Evolutionary conservation across 768 basidiomycete genomes (phyloP), one percentile per base, ranked within the genome.

Genomic region (Coprinellus micaceus): DNA sequence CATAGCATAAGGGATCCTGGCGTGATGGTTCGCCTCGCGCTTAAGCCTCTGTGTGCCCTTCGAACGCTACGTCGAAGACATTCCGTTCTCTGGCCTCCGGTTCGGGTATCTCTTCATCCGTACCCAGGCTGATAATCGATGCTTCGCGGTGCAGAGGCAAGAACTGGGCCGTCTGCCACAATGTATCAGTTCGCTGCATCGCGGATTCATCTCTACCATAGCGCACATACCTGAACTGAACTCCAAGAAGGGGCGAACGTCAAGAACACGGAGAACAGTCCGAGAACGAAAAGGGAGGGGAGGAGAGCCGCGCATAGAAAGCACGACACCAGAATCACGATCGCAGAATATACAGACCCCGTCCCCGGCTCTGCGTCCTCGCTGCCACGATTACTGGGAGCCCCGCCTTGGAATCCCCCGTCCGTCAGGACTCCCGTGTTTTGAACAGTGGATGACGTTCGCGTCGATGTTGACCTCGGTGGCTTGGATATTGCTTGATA

Each of bases 211-310:
- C 36, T 9, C 9, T 17, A 9, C 9, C 17, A 37, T 17, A 43
- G 15, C 5, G 17, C 24, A 17, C 48, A 6, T n/a, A 50, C 48
- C 48, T 50, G 48, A 7, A 50, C 33, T 13, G 48, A 50, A 19
- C 28, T 26, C 15, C 28, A 50, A 1, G 48, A 22, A 44, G 56
- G 56, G 12, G 41, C 48, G n/a, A 57, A 22, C 15, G 29, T 44
- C 40, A 57, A 19, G 36, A 57, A 45, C 4, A 50, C 50, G 1
- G 50, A 39, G 30, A 57, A 57, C 3, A 41, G 49, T 5, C 44
- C 4, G 5, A 57, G 41, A 24, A 57, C 29, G n/a, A 57, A 37
- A 10, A 57, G 28, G 0, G 50, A 57, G 5, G 56, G 56, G 17
- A 57, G 41, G 17, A 57, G 40, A 2, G 56, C 50, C 2, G 41